These are phyloP conservation scores for Sporothrix protearum DNA, from an alignment of 2,329 filamentous ascomycete genomes.

Conservation along the genomic window DNA sequence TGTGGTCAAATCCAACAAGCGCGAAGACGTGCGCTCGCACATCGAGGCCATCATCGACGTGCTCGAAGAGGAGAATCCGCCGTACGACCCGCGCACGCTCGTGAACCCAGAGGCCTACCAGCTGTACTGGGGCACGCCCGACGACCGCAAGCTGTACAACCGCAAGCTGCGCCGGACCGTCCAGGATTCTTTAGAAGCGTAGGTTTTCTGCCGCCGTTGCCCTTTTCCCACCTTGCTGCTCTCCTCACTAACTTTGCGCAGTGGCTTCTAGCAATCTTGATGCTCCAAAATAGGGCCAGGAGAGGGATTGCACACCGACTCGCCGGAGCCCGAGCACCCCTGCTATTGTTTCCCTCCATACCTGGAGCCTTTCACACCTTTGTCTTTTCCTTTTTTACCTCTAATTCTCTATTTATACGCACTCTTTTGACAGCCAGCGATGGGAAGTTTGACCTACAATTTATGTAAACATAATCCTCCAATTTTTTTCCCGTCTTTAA, in stretches of 20 bases:
- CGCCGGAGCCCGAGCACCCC: background rate
- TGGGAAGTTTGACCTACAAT: background rate
- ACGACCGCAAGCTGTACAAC: constrained; percentile 81
- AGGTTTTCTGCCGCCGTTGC: background rate
- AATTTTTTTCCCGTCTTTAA: background rate
- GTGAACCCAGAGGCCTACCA: constrained; percentile 83
- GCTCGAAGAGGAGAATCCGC: constrained; percentile 82
- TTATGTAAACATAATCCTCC: background rate
- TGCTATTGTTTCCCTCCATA: background rate
- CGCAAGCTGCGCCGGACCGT: constrained; percentile 75
- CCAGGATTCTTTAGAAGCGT: constrained; percentile 61
- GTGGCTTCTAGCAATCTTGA: background rate
- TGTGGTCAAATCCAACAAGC: constrained; percentile 55
- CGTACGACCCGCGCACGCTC: constrained; percentile 84
- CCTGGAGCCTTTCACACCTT: background rate
- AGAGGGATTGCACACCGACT: background rate
- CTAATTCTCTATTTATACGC: background rate
- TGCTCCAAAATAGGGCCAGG: background rate
- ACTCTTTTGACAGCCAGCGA: no score
- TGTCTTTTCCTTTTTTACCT: background rate
- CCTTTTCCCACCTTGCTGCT: no score
- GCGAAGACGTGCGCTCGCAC: constrained; percentile 76
- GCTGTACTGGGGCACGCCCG: constrained; percentile 77
- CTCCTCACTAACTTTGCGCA: background rate
- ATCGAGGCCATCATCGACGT: constrained; percentile 77